Conservation (phyloP, 1,284 basidiomycete species). For the Boletus calvinii region DNA sequence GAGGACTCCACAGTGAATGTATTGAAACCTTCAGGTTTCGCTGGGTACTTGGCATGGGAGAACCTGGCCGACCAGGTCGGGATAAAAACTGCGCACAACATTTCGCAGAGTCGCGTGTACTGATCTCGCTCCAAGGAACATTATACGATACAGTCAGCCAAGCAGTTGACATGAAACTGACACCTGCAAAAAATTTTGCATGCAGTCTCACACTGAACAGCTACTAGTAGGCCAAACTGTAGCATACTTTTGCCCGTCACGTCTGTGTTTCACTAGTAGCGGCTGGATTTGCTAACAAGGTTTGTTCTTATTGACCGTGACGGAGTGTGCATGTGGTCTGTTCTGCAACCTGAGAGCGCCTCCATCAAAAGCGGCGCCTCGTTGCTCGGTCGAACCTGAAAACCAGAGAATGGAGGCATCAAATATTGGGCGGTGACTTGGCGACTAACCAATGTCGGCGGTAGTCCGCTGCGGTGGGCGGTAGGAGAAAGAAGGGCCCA, state of each 20-base stretch:
- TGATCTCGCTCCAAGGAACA: too few species aligned
- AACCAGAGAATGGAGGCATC: background rate
- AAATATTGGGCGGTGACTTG: conserved; percentile 1
- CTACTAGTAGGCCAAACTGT: background rate
- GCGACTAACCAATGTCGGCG: conserved; percentile 2
- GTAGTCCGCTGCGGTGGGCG: background rate
- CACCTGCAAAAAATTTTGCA: background rate
- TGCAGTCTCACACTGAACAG: background rate
- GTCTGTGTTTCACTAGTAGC: background rate
- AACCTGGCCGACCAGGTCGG: too few species aligned
- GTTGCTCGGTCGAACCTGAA: background rate
- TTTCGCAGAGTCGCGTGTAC: too few species aligned
- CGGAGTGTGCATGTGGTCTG: too few species aligned
- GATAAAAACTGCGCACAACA: too few species aligned
- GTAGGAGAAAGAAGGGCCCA: background rate
- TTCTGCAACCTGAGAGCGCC: too few species aligned
- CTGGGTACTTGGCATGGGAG: too few species aligned
- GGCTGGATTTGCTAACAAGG: background rate
- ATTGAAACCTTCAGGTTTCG: too few species aligned
- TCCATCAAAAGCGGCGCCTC: background rate
- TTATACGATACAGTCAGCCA: too few species aligned
- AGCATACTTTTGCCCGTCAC: background rate
- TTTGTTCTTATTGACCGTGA: background rate
- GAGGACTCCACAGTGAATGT: too few species aligned
- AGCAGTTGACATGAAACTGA: too few species aligned